Conservation (phyloP, 108 stramenopile species). For the Skeletonema tropicum region DNA sequence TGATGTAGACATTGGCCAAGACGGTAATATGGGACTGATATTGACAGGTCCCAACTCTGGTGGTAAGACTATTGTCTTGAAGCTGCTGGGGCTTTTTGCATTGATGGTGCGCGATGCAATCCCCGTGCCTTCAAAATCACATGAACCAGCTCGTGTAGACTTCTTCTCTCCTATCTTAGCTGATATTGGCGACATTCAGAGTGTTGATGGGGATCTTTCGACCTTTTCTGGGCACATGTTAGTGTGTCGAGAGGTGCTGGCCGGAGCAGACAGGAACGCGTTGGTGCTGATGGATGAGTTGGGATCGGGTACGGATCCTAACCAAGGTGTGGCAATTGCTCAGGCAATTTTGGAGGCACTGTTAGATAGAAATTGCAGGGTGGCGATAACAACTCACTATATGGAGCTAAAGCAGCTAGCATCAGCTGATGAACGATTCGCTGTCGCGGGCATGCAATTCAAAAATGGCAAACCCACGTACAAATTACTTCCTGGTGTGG, state of each 20-base stretch:
- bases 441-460: slow-evolving; percentile 77
- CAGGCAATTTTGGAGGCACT: slow-evolving; percentile 92
- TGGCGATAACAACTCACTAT: slow-evolving; percentile 95
- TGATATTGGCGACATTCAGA: slow-evolving; percentile 95
- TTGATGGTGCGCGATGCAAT: slow-evolving; percentile 89
- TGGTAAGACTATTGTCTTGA: slow-evolving; percentile 93
- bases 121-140: slow-evolving; percentile 71
- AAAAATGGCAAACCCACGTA: slow-evolving; percentile 88
- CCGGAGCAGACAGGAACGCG: slow-evolving; percentile 63
- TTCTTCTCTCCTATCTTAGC: slow-evolving; percentile 89
- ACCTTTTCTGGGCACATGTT: slow-evolving; percentile 95
- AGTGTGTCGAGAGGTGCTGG: slow-evolving; percentile 83
- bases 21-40: slow-evolving; percentile 82
- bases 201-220: slow-evolving; percentile 90
- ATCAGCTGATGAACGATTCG: slow-evolving; percentile 83
- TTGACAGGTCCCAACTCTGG: slow-evolving; percentile 93
- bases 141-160: slow-evolving; percentile 73
- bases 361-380: slow-evolving; percentile 82
- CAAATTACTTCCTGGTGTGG: slow-evolving; percentile 85
- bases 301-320: slow-evolving; percentile 94
- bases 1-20: slow-evolving; percentile 80
- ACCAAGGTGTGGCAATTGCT: slow-evolving; percentile 95
- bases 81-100: slow-evolving; percentile 89
- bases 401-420: slow-evolving; percentile 92
- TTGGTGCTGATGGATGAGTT: slow-evolving; percentile 95